phyloP scores from a whole-genome alignment of 345 rosid species.

The Populus euphratica region DNA sequence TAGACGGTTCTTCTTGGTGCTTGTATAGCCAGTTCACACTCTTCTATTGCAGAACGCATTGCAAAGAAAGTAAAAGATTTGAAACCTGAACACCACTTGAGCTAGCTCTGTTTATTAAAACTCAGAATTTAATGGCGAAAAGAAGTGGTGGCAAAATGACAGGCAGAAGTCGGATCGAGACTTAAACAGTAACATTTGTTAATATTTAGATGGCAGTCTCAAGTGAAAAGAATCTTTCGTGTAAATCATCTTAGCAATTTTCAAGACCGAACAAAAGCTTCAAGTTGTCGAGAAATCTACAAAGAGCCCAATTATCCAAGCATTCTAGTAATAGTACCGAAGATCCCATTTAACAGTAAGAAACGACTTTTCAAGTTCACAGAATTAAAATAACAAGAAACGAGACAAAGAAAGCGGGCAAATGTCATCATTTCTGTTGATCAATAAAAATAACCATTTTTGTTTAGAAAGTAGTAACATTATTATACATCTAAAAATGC shows the following conservation, averaged over 20 bases:
- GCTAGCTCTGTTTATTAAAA: conserved; percentile 74
- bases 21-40: conserved; percentile 46
- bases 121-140: conserved; percentile 60
- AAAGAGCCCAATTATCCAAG: too few species aligned
- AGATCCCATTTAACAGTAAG: too few species aligned
- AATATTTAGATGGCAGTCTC: not conserved
- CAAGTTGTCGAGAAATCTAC: not conserved
- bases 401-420: too few species aligned
- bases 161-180: conserved; percentile 56
- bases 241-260: not conserved
- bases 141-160: conserved; percentile 56
- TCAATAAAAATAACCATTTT: not conserved
- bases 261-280: not conserved
- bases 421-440: too few species aligned
- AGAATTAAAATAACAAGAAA: too few species aligned
- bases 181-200: not conserved
- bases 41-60: conserved; percentile 61
- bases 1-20: conserved; percentile 90
- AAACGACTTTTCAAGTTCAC: too few species aligned
- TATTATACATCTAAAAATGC: too few species aligned
- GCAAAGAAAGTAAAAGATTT: conserved; percentile 69
- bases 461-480: not conserved
- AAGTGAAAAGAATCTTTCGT: not conserved
- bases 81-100: conserved; percentile 64
- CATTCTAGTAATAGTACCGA: too few species aligned